A percentile compares a stretch with the other conserved stretches of the same genome.
These are phyloP conservation scores for Hypholoma fasciculare DNA, from an alignment of 768 basidiomycete species.

Conservation along the genomic window DNA sequence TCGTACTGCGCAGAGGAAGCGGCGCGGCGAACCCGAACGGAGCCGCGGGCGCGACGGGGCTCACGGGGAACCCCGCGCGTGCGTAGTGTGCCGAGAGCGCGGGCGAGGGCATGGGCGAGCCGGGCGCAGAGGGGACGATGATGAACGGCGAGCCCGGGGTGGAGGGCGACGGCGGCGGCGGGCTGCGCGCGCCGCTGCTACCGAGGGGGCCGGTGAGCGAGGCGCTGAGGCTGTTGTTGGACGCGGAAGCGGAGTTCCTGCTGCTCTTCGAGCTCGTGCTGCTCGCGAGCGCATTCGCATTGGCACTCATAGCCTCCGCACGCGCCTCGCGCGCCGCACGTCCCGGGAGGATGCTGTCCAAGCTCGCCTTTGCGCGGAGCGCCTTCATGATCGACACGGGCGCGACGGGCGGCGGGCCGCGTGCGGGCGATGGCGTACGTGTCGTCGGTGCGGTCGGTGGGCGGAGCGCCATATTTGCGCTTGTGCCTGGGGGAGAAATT, in stretches of 20 bases:
- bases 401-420: not conserved
- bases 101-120: not conserved
- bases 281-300: not conserved
- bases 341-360: conserved; percentile 8
- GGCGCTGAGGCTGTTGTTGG: not conserved
- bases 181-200: too few relatives aligned
- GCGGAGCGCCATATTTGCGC: not conserved
- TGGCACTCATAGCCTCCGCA: not conserved
- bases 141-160: conserved; percentile 1
- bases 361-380: conserved; percentile 17
- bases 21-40: conserved; percentile 9
- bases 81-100: not conserved
- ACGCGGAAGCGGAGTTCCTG: too few relatives aligned
- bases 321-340: not conserved
- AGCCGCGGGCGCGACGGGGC: not conserved
- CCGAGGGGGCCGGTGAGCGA: too few relatives aligned
- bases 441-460: not conserved
- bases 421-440: not conserved
- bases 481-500: not conserved
- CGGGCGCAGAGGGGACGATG: not conserved
- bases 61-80: not conserved
- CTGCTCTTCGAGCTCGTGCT: not conserved
- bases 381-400: conserved; percentile 14
- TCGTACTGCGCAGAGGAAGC: too few relatives aligned
- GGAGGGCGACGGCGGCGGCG: conserved; percentile 10